These are phyloP conservation scores for Phytophthora meadii DNA, from an alignment of 352 stramenopile genomes.

Conservation along the genomic window DNA sequence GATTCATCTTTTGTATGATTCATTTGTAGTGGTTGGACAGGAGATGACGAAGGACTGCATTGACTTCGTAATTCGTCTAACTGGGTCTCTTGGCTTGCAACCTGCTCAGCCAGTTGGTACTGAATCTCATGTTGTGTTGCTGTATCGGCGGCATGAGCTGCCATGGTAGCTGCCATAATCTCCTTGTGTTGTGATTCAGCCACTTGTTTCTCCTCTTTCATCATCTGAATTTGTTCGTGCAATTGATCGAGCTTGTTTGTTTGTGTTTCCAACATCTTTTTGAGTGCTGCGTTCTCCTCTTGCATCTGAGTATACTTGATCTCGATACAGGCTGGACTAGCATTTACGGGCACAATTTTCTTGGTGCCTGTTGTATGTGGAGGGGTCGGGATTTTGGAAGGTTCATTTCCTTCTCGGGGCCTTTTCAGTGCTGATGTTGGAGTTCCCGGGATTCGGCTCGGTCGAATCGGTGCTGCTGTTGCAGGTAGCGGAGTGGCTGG, in stretches of 20 bases:
- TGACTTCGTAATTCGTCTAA: constrained; percentile 16
- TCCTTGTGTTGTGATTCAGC: constrained; percentile 29
- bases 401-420: constrained; percentile 16
- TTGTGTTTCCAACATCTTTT: constrained; percentile 26
- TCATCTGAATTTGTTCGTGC: constrained; percentile 33
- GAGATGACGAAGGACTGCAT: neutral
- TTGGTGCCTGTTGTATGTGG: constrained; percentile 9
- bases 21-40: neutral
- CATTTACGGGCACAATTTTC: constrained; percentile 1
- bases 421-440: constrained; percentile 36
- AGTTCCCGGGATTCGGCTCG: constrained; percentile 40
- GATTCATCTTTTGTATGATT: constrained; percentile 2
- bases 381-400: constrained; percentile 33
- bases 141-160: constrained; percentile 13
- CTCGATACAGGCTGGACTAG: constrained; percentile 9
- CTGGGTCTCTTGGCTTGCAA: constrained; percentile 18
- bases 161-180: constrained; percentile 13
- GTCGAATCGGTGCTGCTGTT: constrained; percentile 7
- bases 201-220: constrained; percentile 33
- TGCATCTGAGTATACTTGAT: constrained; percentile 31
- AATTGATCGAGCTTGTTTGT: constrained; percentile 30
- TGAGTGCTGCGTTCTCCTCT: constrained; percentile 40
- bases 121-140: constrained; percentile 29
- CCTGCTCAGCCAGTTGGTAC: constrained; percentile 24
- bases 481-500: neutral